phyloP scores from a whole-genome alignment of 139 green algal species.

The Nannochloris sp. region DNA sequence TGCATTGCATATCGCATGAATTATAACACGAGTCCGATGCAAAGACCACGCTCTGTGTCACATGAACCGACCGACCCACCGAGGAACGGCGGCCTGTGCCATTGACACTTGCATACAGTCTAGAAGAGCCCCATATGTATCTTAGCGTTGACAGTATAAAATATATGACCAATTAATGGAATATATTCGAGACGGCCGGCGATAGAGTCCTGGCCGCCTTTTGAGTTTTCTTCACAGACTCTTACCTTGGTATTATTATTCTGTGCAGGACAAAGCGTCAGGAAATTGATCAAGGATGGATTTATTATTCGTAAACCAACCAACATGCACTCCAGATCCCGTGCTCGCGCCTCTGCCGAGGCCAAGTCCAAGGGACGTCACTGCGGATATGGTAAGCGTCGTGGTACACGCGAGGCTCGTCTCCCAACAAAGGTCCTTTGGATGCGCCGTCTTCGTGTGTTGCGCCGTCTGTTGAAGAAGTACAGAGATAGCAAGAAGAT shows the following conservation, averaged over 20 bases:
- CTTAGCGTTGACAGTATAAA: neutral
- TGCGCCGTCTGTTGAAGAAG: slow-evolving; percentile 89
- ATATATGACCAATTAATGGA: neutral
- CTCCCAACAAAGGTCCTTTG: slow-evolving; percentile 16
- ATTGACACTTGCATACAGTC: too few relatives aligned
- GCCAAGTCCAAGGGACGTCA: slow-evolving; percentile 97
- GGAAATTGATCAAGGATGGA: slow-evolving; percentile 98
- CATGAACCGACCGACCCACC: too few relatives aligned
- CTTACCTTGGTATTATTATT: neutral
- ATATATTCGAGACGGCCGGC: neutral
- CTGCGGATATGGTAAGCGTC: slow-evolving; percentile 97
- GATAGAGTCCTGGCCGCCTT: too few relatives aligned
- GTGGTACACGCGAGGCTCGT: slow-evolving; percentile 89
- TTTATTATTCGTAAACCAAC: slow-evolving; percentile 96
- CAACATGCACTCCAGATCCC: slow-evolving; percentile 92
- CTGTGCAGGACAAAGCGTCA: slow-evolving; percentile 92
- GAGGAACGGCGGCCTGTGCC: too few relatives aligned
- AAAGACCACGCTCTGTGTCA: neutral
- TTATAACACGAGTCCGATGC: neutral
- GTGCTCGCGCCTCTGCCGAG: slow-evolving; percentile 65
- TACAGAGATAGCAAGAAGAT: slow-evolving; percentile 99
- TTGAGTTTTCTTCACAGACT: neutral
- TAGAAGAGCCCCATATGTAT: too few relatives aligned
- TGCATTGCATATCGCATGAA: neutral
- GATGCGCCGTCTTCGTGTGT: slow-evolving; percentile 16